These are phyloP conservation scores for Cystobasidium slooffiae DNA, from an alignment of 1,284 basidiomycete genomes.

Conservation along the genomic window DNA sequence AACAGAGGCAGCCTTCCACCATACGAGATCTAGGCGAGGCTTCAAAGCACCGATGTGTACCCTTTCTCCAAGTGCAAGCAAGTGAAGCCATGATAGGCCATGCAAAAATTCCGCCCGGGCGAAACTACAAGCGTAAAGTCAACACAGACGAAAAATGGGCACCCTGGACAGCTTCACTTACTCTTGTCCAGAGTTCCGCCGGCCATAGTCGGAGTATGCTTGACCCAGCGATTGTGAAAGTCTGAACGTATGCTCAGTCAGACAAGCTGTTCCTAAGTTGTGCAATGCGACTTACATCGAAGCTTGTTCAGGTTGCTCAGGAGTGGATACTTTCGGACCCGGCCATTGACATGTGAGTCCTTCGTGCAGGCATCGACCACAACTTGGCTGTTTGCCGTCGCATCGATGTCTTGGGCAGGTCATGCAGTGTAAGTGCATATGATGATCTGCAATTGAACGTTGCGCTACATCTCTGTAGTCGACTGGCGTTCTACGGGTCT, in stretches of 20 bases:
- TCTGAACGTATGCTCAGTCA: no score
- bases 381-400: constrained; percentile 23
- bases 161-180: no score
- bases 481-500: constrained; percentile 13
- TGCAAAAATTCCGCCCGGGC: neutral
- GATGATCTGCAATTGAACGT: neutral
- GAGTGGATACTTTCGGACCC: no score
- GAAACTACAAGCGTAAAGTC: no score
- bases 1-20: constrained; percentile 13
- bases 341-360: constrained; percentile 7
- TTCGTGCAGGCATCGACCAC: neutral
- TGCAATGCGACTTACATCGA: no score
- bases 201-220: no score
- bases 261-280: no score
- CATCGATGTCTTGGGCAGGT: constrained; percentile 3
- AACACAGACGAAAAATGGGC: no score
- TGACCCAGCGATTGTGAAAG: no score
- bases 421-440: neutral
- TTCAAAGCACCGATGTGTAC: neutral
- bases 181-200: no score
- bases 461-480: constrained; percentile 18
- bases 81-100: neutral
- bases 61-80: neutral
- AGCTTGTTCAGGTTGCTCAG: no score
- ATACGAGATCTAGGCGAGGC: neutral